phyloP scores from a whole-genome alignment of 2,329 filamentous ascomycete genomes.

The Ampelomyces quisqualis region DNA sequence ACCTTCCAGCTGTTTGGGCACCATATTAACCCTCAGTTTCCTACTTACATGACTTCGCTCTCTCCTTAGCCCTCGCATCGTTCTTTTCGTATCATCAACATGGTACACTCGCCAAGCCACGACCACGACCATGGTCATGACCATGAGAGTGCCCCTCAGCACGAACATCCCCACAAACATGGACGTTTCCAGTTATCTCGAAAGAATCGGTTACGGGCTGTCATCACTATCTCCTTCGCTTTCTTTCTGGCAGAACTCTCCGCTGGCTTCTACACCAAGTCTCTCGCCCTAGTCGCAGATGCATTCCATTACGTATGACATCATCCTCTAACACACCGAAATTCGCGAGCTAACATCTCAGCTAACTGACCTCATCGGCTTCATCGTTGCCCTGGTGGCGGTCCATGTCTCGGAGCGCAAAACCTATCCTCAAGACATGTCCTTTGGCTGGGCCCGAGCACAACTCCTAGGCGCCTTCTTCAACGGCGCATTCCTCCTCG shows the following conservation, averaged over 20 bases:
- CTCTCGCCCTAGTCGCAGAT: slow-evolving; percentile 72
- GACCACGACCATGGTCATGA: slow-evolving; percentile 5
- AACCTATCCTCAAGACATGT: slow-evolving; percentile 59
- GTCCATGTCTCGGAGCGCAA: slow-evolving; percentile 58
- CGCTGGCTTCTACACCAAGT: slow-evolving; percentile 70
- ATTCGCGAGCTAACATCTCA: slow-evolving; percentile 33
- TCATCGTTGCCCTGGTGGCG: slow-evolving; percentile 65
- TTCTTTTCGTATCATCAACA: slow-evolving; percentile 2
- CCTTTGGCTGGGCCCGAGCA: slow-evolving; percentile 76
- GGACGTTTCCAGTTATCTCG: slow-evolving; percentile 28
- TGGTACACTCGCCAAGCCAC: slow-evolving; percentile 16
- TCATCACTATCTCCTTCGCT: slow-evolving; percentile 50
- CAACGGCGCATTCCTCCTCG: slow-evolving; percentile 74
- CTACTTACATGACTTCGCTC: background rate
- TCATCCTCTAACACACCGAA: slow-evolving; percentile 1
- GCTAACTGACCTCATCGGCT: slow-evolving; percentile 71
- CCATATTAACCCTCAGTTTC: background rate
- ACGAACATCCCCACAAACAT: slow-evolving; percentile 10
- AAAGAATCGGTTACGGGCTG: slow-evolving; percentile 38
- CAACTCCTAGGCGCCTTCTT: slow-evolving; percentile 76
- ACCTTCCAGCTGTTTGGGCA: background rate
- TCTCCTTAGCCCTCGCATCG: background rate
- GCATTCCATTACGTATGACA: slow-evolving; percentile 72
- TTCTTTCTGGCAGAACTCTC: slow-evolving; percentile 53
- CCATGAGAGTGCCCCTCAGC: slow-evolving; percentile 1